phyloP scores from a whole-genome alignment of 2,329 filamentous ascomycete genomes.

The Scedosporium apiospermum region DNA sequence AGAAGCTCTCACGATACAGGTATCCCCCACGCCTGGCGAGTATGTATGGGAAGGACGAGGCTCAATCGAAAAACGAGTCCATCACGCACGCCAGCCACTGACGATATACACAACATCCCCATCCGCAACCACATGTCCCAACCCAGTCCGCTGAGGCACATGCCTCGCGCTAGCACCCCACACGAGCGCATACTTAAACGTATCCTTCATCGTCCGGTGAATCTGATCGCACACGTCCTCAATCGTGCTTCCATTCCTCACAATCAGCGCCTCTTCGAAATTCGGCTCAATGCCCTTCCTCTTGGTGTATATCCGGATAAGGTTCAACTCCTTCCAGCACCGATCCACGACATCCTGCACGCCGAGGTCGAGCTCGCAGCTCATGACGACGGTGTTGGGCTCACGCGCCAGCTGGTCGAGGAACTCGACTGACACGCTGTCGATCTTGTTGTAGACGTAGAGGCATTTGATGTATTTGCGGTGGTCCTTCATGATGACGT shows the following conservation, averaged over 20 bases:
- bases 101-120: constrained; percentile 62
- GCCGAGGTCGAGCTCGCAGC: constrained; percentile 88
- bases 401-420: constrained; percentile 87
- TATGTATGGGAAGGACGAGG: no score
- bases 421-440: constrained; percentile 86
- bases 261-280: constrained; percentile 87
- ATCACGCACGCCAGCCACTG: constrained; percentile 50
- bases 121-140: constrained; percentile 68
- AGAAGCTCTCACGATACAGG: no score
- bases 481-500: constrained; percentile 99
- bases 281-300: constrained; percentile 84
- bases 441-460: constrained; percentile 99
- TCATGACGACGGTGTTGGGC: constrained; percentile 93
- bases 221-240: constrained; percentile 97
- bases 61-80: background rate
- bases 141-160: constrained; percentile 83
- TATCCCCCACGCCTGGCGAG: background rate
- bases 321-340: constrained; percentile 84
- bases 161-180: constrained; percentile 97
- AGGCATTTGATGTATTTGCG: constrained; percentile 91
- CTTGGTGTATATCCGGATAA: constrained; percentile 95
- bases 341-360: constrained; percentile 88
- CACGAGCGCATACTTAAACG: constrained; percentile 96
- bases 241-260: constrained; percentile 76
- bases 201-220: constrained; percentile 90